A percentile compares a stretch with the other conserved stretches of the same genome.
phyloP scores from a whole-genome alignment of 352 stramenopile species.

The Phytophthora ohioensis region DNA sequence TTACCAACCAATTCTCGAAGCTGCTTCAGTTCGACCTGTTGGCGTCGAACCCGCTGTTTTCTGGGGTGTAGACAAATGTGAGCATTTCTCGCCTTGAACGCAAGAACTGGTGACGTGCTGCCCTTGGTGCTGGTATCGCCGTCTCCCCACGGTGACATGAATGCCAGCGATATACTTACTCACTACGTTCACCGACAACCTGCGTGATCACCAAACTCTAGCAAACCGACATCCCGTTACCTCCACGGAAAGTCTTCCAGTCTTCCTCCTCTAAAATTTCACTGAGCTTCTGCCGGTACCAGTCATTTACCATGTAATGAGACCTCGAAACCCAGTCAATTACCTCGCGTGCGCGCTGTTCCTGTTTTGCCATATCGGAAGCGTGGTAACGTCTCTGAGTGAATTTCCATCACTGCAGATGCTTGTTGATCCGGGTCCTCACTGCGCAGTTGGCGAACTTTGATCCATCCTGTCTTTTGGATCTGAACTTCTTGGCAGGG shows the following conservation, averaged over 20 bases:
- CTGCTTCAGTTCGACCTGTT: no score
- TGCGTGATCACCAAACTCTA: not conserved
- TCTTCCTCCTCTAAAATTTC: conserved; percentile 38
- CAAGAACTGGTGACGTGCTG: no score
- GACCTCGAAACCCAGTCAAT: conserved; percentile 22
- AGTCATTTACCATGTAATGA: conserved; percentile 20
- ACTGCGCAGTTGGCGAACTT: conserved; percentile 11
- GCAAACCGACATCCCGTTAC: conserved; percentile 4
- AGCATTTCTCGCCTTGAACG: no score
- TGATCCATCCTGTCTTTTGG: conserved; percentile 37
- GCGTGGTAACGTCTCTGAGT: conserved; percentile 21
- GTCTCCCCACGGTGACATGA: no score
- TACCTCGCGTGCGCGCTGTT: conserved; percentile 14
- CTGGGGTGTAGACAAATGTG: no score
- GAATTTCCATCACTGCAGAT: conserved; percentile 23
- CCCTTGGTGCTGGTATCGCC: no score
- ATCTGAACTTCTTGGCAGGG: conserved; percentile 27
- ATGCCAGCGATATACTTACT: no score
- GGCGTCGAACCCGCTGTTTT: no score
- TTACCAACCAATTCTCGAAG: no score
- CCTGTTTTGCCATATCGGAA: conserved; percentile 23
- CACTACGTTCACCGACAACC: not conserved
- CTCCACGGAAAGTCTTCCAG: conserved; percentile 26
- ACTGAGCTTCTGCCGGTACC: conserved; percentile 29
- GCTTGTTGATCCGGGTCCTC: conserved; percentile 1